Base-by-base conservation (phyloP, 805 yeast genomes). In the Ogataea naganishii region DNA sequence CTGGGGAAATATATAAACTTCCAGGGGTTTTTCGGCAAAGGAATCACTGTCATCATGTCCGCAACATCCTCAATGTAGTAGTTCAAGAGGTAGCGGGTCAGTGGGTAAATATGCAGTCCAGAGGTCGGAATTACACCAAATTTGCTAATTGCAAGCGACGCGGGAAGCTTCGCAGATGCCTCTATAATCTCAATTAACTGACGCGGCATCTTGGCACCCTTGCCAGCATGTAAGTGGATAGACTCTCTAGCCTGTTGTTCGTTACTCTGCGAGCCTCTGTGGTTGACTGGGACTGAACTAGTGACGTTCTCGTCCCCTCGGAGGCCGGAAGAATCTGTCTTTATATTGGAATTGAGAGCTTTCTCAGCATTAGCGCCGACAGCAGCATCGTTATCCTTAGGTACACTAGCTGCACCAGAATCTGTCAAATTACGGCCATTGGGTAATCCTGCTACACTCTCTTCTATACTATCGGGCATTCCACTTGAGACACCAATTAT, bases 1-100 rank as follows among this genome's bases (percentile, higher is more conserved):
- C 92, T 56, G 1, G 95, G 94, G 36, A 84, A 75, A 52, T 82
- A 84, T n/a, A 83, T 73, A 3, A 80, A 75, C 43, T 79, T 80
- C 95, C 95, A 85, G 1, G 95, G 94, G 47, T 82, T 85, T 37
- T 78, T 80, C 0, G 81, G 72, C 15, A 72, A 52, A 1, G 78
- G 78, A 24, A 72, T 68, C 15, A 72, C 80, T 1, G 78, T 72
- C 78, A 72, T 72, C 57, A 49, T 70, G 48, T 82, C 92, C 0
- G 89, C 89, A 1, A 85, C 92, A 39, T 76, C 73, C 12, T 78
- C 72, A 12, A 72, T 66, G 49, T 83, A 85, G 46, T 85, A 75
- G 37, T 76, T 75, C 27, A 85, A 57, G 23, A 85, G 56, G 46
- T 76, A 81, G 26, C 92, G 55, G 0, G 94, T 72, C 42, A 82